Evolutionary conservation across 1,284 basidiomycete species (phyloP).

Genomic region (Cutaneotrichosporon mucoides): DNA sequence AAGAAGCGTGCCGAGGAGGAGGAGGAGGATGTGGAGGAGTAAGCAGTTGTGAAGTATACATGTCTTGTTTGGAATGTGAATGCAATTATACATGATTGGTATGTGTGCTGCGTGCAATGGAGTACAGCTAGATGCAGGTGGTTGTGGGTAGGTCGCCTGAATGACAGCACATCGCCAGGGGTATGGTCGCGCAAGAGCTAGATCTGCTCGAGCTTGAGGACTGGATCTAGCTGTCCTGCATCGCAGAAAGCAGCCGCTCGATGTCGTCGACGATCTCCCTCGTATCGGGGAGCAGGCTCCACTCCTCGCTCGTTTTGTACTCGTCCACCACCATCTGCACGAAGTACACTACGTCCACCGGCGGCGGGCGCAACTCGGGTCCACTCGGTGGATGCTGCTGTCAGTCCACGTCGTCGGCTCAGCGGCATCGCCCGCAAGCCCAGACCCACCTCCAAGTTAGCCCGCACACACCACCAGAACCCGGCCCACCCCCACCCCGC

Average conservation of each 20-base stretch:
- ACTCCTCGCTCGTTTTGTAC: slow-evolving; percentile 31
- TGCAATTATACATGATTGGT: too few species aligned
- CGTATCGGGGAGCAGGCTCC: slow-evolving; percentile 24
- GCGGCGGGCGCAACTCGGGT: slow-evolving; percentile 20
- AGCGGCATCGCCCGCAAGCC: not conserved
- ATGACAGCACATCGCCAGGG: too few species aligned
- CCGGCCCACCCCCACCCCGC: slow-evolving; percentile 52
- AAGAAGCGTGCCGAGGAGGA: slow-evolving; percentile 7
- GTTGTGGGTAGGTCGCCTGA: too few species aligned
- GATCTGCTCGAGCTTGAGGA: too few species aligned
- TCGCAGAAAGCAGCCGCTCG: slow-evolving; percentile 15
- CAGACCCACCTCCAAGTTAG: slow-evolving; percentile 27
- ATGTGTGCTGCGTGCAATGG: too few species aligned
- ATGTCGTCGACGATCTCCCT: slow-evolving; percentile 20
- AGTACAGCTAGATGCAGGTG: too few species aligned
- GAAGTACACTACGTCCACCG: slow-evolving; percentile 18
- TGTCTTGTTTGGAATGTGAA: too few species aligned
- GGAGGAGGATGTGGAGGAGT: slow-evolving; percentile 5
- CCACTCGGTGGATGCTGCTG: slow-evolving; percentile 27
- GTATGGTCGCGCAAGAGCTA: too few species aligned
- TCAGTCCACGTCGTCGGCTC: not conserved
- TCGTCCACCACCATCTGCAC: slow-evolving; percentile 24
- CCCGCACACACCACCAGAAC: slow-evolving; percentile 40
- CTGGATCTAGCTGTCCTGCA: too few species aligned
- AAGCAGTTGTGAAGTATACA: not conserved